Evolutionary conservation across 768 basidiomycete species (phyloP), one percentile per base, ranked within the genome.

Genomic region (Paxillus ammoniavirescens): DNA sequence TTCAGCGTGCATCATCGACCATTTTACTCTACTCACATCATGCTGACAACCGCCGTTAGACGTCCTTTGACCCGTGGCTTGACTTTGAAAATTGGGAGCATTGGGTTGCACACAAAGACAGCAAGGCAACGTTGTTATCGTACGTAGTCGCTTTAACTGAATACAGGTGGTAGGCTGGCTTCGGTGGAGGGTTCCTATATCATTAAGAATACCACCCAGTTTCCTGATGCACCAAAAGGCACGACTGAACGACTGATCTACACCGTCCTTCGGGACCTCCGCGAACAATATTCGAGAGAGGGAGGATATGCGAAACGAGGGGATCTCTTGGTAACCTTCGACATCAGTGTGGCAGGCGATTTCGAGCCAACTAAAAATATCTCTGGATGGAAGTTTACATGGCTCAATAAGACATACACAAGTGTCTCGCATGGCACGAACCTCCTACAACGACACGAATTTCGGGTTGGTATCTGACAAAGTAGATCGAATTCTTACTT

Each of bases 161-260:
- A 8, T 33, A 18, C 46, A 79, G 72, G 63, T 76, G 21, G 69
- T 81, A 5, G 78, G 80, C 4, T 83, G 17, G 76, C 82, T 4
- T 76, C 75, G 0, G 75, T 79, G 14, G 69, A 73, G 26, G 66
- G 71, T 21, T 67, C 76, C 40, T 82, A 79, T 66, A 76, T 77
- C 52, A 80, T 83, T 61, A 83, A 84, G 65, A 82, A 83, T 56
- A 75, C 77, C 2, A 68, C 76, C 15, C 76, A 78, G 21, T 83
- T 84, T 65, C 81, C 81, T 6, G 61, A 71, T 26, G 77, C 82
- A 0, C 79, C 80, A 0, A 76, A 76, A 52, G 82, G 81, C 18
- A 81, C 79, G 0, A 82, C 81, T 2, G 81, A 84, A 53, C 65
- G 21, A 21, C 21, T 21, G 3, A 21, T 21, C 21, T 3, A 21